phyloP scores from a whole-genome alignment of 2,329 filamentous ascomycete species.

The Aquanectria penicillioides region DNA sequence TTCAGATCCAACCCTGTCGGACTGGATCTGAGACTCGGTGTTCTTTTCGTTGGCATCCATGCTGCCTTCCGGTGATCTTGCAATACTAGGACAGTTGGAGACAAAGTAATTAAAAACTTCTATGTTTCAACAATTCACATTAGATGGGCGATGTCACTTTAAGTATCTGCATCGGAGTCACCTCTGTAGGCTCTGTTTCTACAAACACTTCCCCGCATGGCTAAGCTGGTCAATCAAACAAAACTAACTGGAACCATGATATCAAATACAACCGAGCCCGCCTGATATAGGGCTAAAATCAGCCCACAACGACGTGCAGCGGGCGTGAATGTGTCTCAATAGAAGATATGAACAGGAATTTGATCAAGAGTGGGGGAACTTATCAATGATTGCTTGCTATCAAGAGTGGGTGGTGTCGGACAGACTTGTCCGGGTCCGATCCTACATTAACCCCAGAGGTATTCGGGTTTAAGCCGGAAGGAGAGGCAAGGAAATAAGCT shows the following conservation, averaged over 20 bases:
- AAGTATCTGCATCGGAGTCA: too few species aligned
- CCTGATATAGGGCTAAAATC: background rate
- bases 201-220: too few species aligned
- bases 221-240: too few species aligned
- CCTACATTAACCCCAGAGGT: too few species aligned
- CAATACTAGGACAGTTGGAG: too few species aligned
- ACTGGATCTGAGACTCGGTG: background rate
- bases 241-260: background rate
- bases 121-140: too few species aligned
- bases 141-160: background rate
- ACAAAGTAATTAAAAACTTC: too few species aligned
- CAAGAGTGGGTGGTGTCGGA: too few species aligned
- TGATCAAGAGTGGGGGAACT: slow-evolving; percentile 18
- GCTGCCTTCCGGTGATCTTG: background rate
- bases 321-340: slow-evolving; percentile 2
- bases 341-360: background rate
- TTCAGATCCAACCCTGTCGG: slow-evolving; percentile 3
- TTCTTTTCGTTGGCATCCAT: slow-evolving; percentile 15
- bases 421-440: too few species aligned
- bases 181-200: too few species aligned
- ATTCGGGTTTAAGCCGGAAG: too few species aligned
- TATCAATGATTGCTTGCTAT: background rate
- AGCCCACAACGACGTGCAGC: background rate
- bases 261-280: background rate
- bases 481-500: too few species aligned